Conservation (phyloP, 1,139 yeast species). For the Entelexis paramagnoliae region DNA sequence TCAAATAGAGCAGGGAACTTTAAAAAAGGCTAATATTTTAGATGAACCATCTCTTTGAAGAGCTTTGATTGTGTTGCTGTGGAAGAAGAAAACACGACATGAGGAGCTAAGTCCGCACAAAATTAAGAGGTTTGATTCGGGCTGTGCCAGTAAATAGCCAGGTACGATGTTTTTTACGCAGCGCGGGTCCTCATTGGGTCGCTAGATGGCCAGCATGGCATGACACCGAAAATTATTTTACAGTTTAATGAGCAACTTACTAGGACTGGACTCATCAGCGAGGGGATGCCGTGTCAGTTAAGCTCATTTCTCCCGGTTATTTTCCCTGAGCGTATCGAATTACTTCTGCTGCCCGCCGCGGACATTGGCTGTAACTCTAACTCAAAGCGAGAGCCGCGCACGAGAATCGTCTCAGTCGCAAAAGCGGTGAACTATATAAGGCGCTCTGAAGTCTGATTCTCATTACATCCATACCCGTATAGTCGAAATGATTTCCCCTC, state of each 20-base stretch:
- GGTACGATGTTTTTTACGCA: too few relatives aligned
- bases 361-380: not conserved
- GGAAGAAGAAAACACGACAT: too few relatives aligned
- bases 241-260: not conserved
- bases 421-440: not conserved
- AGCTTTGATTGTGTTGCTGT: too few relatives aligned
- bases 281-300: too few relatives aligned
- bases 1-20: constrained; percentile 28
- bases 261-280: too few relatives aligned
- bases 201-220: too few relatives aligned
- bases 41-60: too few relatives aligned
- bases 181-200: too few relatives aligned
- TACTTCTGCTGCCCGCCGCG: not conserved
- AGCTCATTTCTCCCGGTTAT: not conserved
- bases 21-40: too few relatives aligned
- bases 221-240: not conserved
- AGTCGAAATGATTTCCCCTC: constrained; percentile 11
- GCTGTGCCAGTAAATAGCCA: too few relatives aligned
- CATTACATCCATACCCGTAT: not conserved
- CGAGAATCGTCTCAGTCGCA: not conserved
- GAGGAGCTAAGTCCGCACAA: too few relatives aligned
- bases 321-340: not conserved
- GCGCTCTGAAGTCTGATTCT: not conserved
- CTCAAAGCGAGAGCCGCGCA: not conserved
- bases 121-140: too few relatives aligned